phyloP scores from a whole-genome alignment of 345 rosid species.

The Eucalyptus virginea region DNA sequence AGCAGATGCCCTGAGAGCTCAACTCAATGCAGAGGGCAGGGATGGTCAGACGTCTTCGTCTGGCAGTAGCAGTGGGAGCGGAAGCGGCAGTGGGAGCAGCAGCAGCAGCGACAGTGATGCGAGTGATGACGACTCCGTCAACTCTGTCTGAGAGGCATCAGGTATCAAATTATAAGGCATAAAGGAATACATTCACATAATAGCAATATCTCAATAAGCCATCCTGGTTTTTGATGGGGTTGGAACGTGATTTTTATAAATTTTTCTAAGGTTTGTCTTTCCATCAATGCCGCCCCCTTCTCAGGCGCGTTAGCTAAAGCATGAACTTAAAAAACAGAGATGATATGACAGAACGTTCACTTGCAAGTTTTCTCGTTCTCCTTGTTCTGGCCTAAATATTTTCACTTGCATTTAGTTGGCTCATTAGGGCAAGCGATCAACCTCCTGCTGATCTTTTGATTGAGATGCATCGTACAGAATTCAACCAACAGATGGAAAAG shows the following conservation, averaged over 20 bases:
- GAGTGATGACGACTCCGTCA: conserved; percentile 62
- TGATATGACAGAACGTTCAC: not conserved
- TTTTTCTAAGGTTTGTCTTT: not conserved
- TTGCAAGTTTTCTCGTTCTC: not conserved
- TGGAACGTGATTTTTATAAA: not conserved
- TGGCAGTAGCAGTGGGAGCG: conserved; percentile 66
- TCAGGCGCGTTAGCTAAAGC: not conserved
- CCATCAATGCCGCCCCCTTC: not conserved
- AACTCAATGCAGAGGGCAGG: conserved; percentile 45
- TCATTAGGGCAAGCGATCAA: not conserved
- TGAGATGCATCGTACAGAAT: not conserved
- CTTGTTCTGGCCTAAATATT: not conserved
- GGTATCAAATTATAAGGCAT: not conserved
- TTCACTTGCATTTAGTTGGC: not conserved
- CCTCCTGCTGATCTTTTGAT: not conserved
- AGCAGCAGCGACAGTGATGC: conserved; percentile 53
- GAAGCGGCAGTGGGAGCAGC: conserved; percentile 53
- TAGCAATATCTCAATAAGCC: not conserved
- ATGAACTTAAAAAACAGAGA: not conserved
- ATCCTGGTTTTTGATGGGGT: not conserved
- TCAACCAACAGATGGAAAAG: not conserved
- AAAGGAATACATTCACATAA: not conserved
- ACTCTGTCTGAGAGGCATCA: conserved; percentile 29
- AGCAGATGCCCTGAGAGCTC: conserved; percentile 90
- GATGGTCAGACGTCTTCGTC: conserved; percentile 33